Evolutionary conservation across 2,329 filamentous ascomycete genomes (phyloP), one percentile per base, ranked within the genome.

Genomic region (Diaporthe vexans): DNA sequence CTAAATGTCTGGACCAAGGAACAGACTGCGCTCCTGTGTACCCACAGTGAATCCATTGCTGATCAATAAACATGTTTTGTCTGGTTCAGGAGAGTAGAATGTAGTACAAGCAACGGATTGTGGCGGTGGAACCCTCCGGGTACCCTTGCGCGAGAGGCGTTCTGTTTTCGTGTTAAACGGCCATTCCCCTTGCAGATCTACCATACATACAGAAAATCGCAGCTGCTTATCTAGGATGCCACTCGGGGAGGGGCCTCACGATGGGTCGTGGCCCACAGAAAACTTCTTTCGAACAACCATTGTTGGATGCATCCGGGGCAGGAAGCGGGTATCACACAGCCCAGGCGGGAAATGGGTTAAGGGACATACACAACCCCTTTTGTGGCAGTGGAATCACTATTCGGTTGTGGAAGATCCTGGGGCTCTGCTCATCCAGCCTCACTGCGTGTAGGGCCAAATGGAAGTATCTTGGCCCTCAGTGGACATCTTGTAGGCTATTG

Each of bases 21-120:
- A 17, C 9, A 52, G 8, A 10, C 2, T n/a, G 8, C 61, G 29
- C 43, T 24, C 61, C 35, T 37, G 26, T 24, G 61, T 65, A 35
- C 43, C 26, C 59, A n/a, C 40, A 63, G 46, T 48, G 26, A 51
- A 35, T 10, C 19, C 29, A 37, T 48, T 24, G 43, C 61, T 67
- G 46, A 52, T 48, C 61, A 67, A 67, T 67, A 24, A 67, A 52
- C 61, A 52, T 51, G 19, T 67, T 52, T 37, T 67, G 46, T 67
- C 61, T 67, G 43, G 61, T 67, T 67, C 43, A 24, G 43, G 19
- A 51, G 48, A 51, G 19, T n/a, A 33, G n/a, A 24, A 8, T 52
- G 43, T 26, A 52, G 43, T 24, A 67, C 19, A 33, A 7, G 19
- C 46, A 29, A 51, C 61, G 61, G 61, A 52, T 51, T 67, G 43